Evolutionary conservation across 768 basidiomycete genomes (phyloP), one percentile per base, ranked within the genome.

Genomic region (Lyophyllum semitale): DNA sequence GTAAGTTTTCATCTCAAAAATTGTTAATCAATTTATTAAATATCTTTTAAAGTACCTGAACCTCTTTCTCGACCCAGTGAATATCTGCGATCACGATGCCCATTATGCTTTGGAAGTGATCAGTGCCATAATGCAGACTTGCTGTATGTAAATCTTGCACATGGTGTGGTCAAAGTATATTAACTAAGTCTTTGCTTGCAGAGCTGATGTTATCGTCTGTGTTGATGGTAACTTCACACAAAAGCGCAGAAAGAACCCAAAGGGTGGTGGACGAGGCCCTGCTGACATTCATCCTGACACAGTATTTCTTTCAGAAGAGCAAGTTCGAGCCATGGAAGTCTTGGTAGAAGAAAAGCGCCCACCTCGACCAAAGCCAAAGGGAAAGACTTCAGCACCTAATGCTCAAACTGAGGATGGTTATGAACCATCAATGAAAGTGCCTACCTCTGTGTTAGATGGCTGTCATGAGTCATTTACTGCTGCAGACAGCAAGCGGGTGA

Each of bases 381-480:
- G 13, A 35, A 35, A 35, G 13, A 7, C 33, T 35, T 3, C 2
- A 30, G 8, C 25, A 29, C 33, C 46, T 8, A 15, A 42, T 8
- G 18, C 4, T n/a, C n/a, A n/a, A 5, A 20, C 45, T 15, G 53
- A 15, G 15, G 62, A 65, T 55, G 35, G 32, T 17, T 61, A 48
- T 57, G 66, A 71, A 48, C 22, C 42, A 12, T 57, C 56, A 7
- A 63, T 71, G 54, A 52, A 46, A 23, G 65, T 74, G 0, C 68
- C 71, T 8, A 55, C 51, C 7, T 64, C 69, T 25, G 63, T 70
- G 6, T 61, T 75, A 1, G 62, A 75, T 63, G 72, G 53, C 5
- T 76, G 74, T 48, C 41, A 65, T 23, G 64, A 64, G 1, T 68
- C 68, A 9, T 76, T 74, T 55, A 59, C 51, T 6, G 68, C 72